Evolutionary conservation across 305 asterid species (phyloP), one percentile per base, ranked within the genome.

Genomic region (Ajuga reptans): DNA sequence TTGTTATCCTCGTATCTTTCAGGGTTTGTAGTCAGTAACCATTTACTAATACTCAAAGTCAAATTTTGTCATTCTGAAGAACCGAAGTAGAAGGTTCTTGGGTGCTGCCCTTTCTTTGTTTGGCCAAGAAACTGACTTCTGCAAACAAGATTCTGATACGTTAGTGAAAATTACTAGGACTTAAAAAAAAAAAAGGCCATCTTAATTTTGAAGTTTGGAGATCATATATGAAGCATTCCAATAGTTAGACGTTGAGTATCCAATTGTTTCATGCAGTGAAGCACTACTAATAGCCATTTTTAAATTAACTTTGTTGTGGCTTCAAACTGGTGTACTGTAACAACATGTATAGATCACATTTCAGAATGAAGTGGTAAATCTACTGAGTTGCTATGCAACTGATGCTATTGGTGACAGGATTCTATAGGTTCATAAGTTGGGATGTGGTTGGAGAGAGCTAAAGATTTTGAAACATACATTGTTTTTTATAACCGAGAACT

Each of bases 1-100:
- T 42, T 39, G 64, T 57, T 74, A 41, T 62, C 60, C 65, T 73
- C 64, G 46, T 65, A 14, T 58, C 33, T 71, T 45, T 42, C 31
- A 18, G 10, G 51, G 54, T 2, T 63, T 53, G 5, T 51, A 39
- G 11, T 52, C 34, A 21, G 49, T 42, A 66, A 74, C 16, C 46
- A 29, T 58, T 47, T 53, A 56, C 49, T 36, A 31, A 46, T 45
- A 66, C 47, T 70, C 36, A 68, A 10, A 55, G 60, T 16, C n/a
- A 21, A 21, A 21, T 21, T 11, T 68, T 21, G 36, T 45, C 27
- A 50, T 24, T 17, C 53, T 21, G 53, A 53, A 74, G 69, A 21
- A 29, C 76, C 64, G 39, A 24, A 31, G 15, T 46, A 18, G 52
- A 37, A 27, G 16, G 5, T 41, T 34, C 51, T 47, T 31, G 14